Evolutionary conservation across 805 yeast species (phyloP).

Genomic region (Zygosaccharomyces gambellarensis): DNA sequence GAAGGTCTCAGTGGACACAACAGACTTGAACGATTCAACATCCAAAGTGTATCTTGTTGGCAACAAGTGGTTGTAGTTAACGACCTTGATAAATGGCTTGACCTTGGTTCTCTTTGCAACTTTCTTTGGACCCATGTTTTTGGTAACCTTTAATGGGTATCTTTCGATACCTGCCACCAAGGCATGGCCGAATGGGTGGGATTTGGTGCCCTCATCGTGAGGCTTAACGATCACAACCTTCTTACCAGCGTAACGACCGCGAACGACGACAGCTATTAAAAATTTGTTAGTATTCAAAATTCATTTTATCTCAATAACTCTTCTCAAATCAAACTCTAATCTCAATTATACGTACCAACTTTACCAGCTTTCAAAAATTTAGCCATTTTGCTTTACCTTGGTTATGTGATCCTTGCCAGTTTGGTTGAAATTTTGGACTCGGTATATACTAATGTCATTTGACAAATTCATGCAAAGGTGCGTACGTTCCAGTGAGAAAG

Average conservation of each 20-base stretch:
- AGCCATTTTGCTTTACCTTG: constrained; percentile 59
- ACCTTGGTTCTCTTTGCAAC: constrained; percentile 95
- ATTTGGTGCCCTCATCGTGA: constrained; percentile 97
- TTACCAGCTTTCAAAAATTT: constrained; percentile 99
- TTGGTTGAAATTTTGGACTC: constrained; percentile 1
- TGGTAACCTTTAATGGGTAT: constrained; percentile 95
- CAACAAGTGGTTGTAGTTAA: constrained; percentile 99
- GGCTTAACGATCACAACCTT: constrained; percentile 98
- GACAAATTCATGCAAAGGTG: constrained; percentile 4
- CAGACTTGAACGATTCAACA: constrained; percentile 90
- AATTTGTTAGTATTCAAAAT: constrained; percentile 26
- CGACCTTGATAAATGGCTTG: constrained; percentile 98
- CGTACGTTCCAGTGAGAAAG: background rate
- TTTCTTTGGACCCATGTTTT: constrained; percentile 92
- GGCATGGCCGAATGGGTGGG: constrained; percentile 99
- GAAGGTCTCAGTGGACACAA: constrained; percentile 88
- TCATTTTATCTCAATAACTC: background rate
- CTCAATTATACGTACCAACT: constrained; percentile 57
- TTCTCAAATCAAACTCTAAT: background rate
- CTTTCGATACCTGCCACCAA: constrained; percentile 99
- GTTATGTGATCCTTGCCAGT: constrained; percentile 4
- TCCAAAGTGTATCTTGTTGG: constrained; percentile 99
- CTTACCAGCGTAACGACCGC: constrained; percentile 99
- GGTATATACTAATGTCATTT: constrained; percentile 7
- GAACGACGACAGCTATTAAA: constrained; percentile 85